Evolutionary conservation across 768 basidiomycete species (phyloP), one percentile per base, ranked within the genome.

Genomic region (Gyrodon lividus): DNA sequence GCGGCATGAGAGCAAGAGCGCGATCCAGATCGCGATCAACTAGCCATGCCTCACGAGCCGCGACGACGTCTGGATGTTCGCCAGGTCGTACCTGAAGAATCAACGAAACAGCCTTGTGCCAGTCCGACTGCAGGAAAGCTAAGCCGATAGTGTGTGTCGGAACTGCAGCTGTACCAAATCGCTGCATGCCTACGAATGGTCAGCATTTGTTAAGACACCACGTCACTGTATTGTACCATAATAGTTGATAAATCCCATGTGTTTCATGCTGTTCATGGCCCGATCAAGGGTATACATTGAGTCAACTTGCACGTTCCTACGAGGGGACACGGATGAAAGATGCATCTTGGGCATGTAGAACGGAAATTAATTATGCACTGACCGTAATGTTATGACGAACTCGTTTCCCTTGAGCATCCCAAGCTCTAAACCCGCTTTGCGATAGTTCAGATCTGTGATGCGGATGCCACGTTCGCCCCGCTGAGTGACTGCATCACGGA

Each of bases 381-480:
- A 95, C 95, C 96, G 79, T 17, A 99, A 74, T 0, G 96, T 98
- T 56, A 99, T 96, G 40, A 94, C 77, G 59, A 99, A 99, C 6
- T 86, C 83, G 68, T 99, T 99, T 8, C 97, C 97, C 70, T 94
- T 93, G 61, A 98, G 74, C 92, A 95, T 92, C 5, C 97, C 97
- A 41, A 99, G 76, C 66, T 98, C 94, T 40, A 99, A 70, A 52
- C 83, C 78, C 1, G 84, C 78, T 61, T 89, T 87, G 46, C 86
- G 79, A 69, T 98, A 98, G 43, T 81, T 83, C 56, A 98, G 70
- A 69, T 98, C 95, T 0, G 91, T 83, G 46, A 98, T 84, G 50
- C 96, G 75, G 39, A 97, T 76, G 1, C 95, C 96, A 38, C 92
- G 81, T 55, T 98, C 96, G 17, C 92, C 96, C 28, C 95, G 80